Evolutionary conservation across 108 stramenopile genomes (phyloP), one percentile per base, ranked within the genome.

Genomic region (Fistulifera solaris): DNA sequence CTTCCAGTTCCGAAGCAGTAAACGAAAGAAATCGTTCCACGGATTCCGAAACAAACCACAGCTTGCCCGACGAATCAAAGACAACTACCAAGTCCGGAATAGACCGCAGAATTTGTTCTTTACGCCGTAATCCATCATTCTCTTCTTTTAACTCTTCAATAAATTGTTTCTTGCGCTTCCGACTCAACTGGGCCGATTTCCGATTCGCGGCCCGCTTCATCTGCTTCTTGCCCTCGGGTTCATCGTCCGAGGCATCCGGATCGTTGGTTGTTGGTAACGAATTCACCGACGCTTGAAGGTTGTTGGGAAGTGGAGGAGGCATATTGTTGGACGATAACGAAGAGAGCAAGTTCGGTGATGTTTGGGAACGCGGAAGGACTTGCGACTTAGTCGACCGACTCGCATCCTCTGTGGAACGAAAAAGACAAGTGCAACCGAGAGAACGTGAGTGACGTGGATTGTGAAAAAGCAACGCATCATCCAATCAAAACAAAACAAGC

Each of bases 131-230:
- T 17, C 81, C 84, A 39, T 68, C 67, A 50, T 91, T 91, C 56
- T 90, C 84, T 46, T 83, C 85, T 70, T 83, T 85, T 44, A 96
- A 77, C 57, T 96, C 92, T 57, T 96, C 94, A 49, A 96, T 85
- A 52, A 80, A 86, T 55, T 86, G 80, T 69, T 96, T 96, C 76
- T 96, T 96, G 21, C 94, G 83, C 58, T 91, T 90, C 17, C 94
- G 83, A 56, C 82, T 84, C 4, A 93, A 78, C 54, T 96, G 94
- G 0, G 94, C 94, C 7, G 90, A 94, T n/a, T 80, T 75, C 22
- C 89, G 68, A 58, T 91, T 91, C 40, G 89, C 85, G 14, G 85
- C 89, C 6, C 89, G 72, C 49, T 91, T 91, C 21, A 61, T 54
- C 43, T 70, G 65, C 49, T 83, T 82, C 77, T 87, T 91, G 54